These are phyloP conservation scores for Ligustrum vulgare DNA, from an alignment of 257 asterid species.

Conservation along the genomic window DNA sequence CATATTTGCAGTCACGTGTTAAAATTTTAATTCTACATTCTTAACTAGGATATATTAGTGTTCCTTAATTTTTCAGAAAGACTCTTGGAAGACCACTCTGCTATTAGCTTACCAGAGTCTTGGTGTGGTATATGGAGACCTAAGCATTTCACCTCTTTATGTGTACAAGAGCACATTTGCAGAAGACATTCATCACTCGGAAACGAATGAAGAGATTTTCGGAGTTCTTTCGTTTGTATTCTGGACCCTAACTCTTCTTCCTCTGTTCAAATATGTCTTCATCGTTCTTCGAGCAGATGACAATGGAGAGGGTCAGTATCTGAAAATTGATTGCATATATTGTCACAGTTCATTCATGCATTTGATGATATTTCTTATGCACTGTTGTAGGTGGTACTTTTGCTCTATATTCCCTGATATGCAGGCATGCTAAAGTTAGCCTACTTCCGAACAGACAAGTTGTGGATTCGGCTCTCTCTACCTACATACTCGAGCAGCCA, in stretches of 20 bases:
- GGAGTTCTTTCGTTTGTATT: slow-evolving; percentile 94
- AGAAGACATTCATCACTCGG: slow-evolving; percentile 92
- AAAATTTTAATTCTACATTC: slow-evolving; percentile 1
- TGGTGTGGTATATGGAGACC: slow-evolving; percentile 97
- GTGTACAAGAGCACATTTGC: slow-evolving; percentile 97
- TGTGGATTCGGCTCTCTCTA: slow-evolving; percentile 88
- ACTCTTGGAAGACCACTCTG: slow-evolving; percentile 75
- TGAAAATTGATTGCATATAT: background rate
- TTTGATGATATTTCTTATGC: slow-evolving; percentile 22
- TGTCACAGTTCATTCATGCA: background rate
- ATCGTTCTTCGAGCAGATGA: slow-evolving; percentile 93
- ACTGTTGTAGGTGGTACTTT: slow-evolving; percentile 86
- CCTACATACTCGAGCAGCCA: slow-evolving; percentile 77
- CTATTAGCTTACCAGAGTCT: slow-evolving; percentile 92
- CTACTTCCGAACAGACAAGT: slow-evolving; percentile 87
- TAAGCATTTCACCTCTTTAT: slow-evolving; percentile 94
- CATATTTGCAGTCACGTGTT: background rate
- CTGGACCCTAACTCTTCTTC: slow-evolving; percentile 92
- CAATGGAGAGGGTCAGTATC: slow-evolving; percentile 84
- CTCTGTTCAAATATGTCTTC: slow-evolving; percentile 85
- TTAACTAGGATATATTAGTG: slow-evolving; percentile 4
- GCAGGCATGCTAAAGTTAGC: slow-evolving; percentile 96
- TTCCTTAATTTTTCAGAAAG: slow-evolving; percentile 45
- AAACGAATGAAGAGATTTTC: slow-evolving; percentile 88
- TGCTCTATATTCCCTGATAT: slow-evolving; percentile 89